Conservation (phyloP, 83 land plant species). For the Picea abies region DNA sequence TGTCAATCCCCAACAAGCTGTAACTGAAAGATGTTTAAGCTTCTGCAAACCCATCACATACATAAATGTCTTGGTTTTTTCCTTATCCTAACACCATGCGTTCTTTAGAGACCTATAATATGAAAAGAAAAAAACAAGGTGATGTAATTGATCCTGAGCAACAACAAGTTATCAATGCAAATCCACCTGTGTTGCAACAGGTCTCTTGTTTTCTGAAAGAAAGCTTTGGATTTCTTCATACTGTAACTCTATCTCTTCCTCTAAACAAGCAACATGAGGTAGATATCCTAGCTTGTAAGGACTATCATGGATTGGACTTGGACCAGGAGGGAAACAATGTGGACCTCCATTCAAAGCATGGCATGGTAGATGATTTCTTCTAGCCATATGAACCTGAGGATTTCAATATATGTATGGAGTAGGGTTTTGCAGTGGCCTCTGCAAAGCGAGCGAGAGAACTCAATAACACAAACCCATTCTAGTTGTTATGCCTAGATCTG, state of each 20-base stretch:
- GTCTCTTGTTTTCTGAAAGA: conserved; percentile 42
- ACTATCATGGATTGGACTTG: conserved; percentile 24
- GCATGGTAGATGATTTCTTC: conserved; percentile 37
- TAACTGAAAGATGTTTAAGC: conserved; percentile 48
- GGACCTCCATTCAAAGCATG: conserved; percentile 23
- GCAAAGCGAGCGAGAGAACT: too few species aligned
- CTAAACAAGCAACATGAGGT: conserved; percentile 14
- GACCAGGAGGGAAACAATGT: conserved; percentile 21
- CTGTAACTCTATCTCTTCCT: conserved; percentile 67
- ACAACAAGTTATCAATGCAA: conserved; percentile 50
- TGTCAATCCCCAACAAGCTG: conserved; percentile 37
- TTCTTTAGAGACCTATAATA: too few species aligned
- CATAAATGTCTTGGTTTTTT: too few species aligned
- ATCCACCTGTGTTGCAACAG: conserved; percentile 43
- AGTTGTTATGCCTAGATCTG: too few species aligned
- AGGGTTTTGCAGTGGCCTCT: too few species aligned
- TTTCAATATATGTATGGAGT: too few species aligned
- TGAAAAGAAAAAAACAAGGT: neutral
- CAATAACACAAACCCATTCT: too few species aligned
- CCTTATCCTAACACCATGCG: too few species aligned
- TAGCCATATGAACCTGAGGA: conserved; percentile 25
- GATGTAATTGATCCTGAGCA: conserved; percentile 61
- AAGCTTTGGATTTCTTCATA: conserved; percentile 62
- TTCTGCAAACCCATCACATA: conserved; percentile 48
- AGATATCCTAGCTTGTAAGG: conserved; percentile 23